Conservation (phyloP, 208 protist species). For the Jaenimonas drosophilae region DNA sequence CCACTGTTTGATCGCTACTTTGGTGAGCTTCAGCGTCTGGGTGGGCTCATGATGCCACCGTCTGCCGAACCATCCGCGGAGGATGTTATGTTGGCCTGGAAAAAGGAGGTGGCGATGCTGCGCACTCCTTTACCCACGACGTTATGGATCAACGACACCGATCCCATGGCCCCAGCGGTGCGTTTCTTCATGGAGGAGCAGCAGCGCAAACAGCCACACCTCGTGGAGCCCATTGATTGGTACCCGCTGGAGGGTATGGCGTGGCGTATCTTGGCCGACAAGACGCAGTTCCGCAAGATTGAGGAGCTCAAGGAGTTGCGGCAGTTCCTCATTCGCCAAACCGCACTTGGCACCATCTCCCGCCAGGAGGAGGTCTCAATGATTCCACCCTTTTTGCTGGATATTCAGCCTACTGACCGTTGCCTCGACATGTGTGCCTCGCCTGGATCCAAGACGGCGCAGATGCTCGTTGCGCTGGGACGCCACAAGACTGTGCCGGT, state of each 20-base stretch:
- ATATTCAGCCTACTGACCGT: conserved; percentile 61
- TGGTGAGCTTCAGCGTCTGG: conserved; percentile 48
- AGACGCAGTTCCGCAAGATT: conserved; percentile 69
- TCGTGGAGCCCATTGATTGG: conserved; percentile 78
- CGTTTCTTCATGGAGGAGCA: conserved; percentile 37
- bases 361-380: conserved; percentile 80
- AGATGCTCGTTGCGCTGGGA: conserved; percentile 76
- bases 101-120: conserved; percentile 52
- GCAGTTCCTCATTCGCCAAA: conserved; percentile 76
- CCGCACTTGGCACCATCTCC: conserved; percentile 72
- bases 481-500: conserved; percentile 38
- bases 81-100: conserved; percentile 17
- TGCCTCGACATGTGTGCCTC: conserved; percentile 90
- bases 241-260: conserved; percentile 69
- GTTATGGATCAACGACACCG: conserved; percentile 82
- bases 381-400: conserved; percentile 77
- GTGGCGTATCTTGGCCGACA: conserved; percentile 73
- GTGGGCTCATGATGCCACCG: conserved; percentile 9
- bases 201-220: conserved; percentile 7
- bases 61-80: not conserved
- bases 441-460: conserved; percentile 85
- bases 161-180: conserved; percentile 48
- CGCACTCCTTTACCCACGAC: conserved; percentile 61
- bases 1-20: conserved; percentile 63
- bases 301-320: conserved; percentile 52